These are phyloP conservation scores for Aspergillus pseudoglaucus DNA, from an alignment of 2,329 filamentous ascomycete species.

Conservation along the genomic window DNA sequence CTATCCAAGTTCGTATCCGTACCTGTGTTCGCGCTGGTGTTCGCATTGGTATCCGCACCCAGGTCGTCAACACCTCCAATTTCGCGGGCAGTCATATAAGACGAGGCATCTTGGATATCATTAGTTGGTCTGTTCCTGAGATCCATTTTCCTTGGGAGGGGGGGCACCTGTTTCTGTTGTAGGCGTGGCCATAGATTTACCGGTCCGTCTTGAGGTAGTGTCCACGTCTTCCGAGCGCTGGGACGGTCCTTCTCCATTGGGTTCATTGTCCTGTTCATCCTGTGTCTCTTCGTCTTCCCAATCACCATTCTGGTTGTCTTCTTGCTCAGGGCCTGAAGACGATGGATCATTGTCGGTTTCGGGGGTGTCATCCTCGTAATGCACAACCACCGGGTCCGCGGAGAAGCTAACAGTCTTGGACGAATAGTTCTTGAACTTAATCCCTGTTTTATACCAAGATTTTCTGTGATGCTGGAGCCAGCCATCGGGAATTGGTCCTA, in stretches of 20 bases:
- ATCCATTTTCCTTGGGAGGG: constrained; percentile 4
- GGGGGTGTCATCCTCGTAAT: constrained; percentile 26
- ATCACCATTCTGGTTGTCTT: constrained; percentile 11
- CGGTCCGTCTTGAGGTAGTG: background rate
- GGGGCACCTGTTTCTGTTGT: constrained; percentile 4
- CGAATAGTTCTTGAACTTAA: constrained; percentile 41
- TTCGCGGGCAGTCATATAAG: constrained; percentile 29
- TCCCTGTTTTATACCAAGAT: constrained; percentile 52
- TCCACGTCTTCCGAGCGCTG: background rate
- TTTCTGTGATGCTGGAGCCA: constrained; percentile 59
- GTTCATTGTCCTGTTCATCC: constrained; percentile 4
- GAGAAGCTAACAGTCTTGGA: constrained; percentile 48
- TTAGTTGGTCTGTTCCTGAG: constrained; percentile 2
- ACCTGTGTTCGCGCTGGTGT: constrained; percentile 2
- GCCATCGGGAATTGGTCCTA: constrained; percentile 59
- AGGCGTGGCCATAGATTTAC: constrained; percentile 4
- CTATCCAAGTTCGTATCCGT: constrained; percentile 1
- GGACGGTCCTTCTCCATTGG: constrained; percentile 4
- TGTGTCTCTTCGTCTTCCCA: constrained; percentile 12
- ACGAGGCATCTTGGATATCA: constrained; percentile 17
- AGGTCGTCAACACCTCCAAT: constrained; percentile 9
- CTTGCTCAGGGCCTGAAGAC: constrained; percentile 9
- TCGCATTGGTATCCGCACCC: constrained; percentile 3
- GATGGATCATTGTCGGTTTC: constrained; percentile 14
- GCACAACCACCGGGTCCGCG: constrained; percentile 39